Evolutionary conservation across 1,139 yeast genomes (phyloP), one percentile per base, ranked within the genome.

Genomic region (Meyerozyma elateridarum): DNA sequence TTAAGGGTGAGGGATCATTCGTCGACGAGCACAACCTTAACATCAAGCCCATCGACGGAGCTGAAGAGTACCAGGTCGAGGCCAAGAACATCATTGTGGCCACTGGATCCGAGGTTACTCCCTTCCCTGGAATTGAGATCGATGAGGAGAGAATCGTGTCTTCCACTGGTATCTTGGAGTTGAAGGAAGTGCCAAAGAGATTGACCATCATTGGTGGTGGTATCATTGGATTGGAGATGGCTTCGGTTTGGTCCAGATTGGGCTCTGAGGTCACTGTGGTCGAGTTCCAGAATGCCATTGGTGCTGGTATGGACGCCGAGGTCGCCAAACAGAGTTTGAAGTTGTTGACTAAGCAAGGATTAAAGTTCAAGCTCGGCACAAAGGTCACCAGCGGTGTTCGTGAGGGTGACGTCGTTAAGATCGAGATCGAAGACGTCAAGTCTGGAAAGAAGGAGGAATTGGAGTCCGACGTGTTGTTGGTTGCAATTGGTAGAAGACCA

Each of bases 401-500:
- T 64, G 81, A 85, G 35, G 96, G 96, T 45, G 96, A 88, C 19
- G 61, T 65, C 28, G 98, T 93, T 46, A 77, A 82, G 54, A 75
- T 89, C 51, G 93, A 82, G 59, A 85, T 83, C 44, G 98, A 91
- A 72, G 79, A 85, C 53, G 89, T 78, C 54, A 91, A 91, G 73
- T 65, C 77, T 35, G 96, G 96, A 53, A 77, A 83, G 68, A 72
- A 76, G 51, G 91, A 82, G 61, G 61, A 76, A 25, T 51, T 93
- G 35, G 94, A 88, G 46, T 84, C 96, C 36, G 98, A 93, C 57
- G 95, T 89, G 28, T 73, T 91, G 53, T 73, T 91, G 52, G 98
- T 93, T 39, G 97, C 98, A 42, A 87, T 93, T 52, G 99, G 99
- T 58, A 88, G 99, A 75, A 88, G 97, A 70, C 98, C 99, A 47